Conservation (phyloP, 805 yeast species). For the Schizosaccharomyces octosporus region DNA sequence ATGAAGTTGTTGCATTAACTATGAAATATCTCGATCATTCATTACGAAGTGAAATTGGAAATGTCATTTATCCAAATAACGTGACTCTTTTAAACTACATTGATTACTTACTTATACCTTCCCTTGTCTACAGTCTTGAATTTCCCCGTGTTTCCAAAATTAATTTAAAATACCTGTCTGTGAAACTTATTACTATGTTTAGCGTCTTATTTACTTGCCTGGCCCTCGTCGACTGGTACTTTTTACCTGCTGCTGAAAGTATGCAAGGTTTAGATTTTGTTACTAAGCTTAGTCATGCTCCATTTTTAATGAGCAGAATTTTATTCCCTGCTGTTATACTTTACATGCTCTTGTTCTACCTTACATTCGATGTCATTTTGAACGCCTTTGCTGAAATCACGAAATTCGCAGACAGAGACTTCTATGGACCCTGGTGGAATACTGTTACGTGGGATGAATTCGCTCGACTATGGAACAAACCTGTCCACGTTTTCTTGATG, state of each 20-base stretch:
- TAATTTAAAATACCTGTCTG: slow-evolving; percentile 41
- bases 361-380: slow-evolving; percentile 87
- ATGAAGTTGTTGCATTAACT: neutral
- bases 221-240: slow-evolving; percentile 33
- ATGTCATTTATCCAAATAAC: slow-evolving; percentile 41
- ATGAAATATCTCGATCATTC: slow-evolving; percentile 23
- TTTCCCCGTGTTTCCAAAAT: slow-evolving; percentile 54
- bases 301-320: slow-evolving; percentile 40
- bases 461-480: slow-evolving; percentile 81
- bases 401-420: slow-evolving; percentile 66
- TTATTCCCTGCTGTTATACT: slow-evolving; percentile 35
- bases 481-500: slow-evolving; percentile 69
- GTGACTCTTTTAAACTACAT: slow-evolving; percentile 43
- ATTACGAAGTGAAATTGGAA: slow-evolving; percentile 3
- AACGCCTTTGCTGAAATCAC: slow-evolving; percentile 79
- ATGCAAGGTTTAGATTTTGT: neutral
- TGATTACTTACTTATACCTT: slow-evolving; percentile 67
- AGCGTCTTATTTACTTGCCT: slow-evolving; percentile 74
- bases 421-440: slow-evolving; percentile 96
- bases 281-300: slow-evolving; percentile 24
- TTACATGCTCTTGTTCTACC: slow-evolving; percentile 56
- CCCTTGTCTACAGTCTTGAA: slow-evolving; percentile 51
- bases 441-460: slow-evolving; percentile 82
- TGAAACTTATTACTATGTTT: slow-evolving; percentile 55
- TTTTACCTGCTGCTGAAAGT: neutral